Evolutionary conservation across 495 filamentous ascomycete genomes (phyloP).

Genomic region (Aspergillus sclerotioniger): DNA sequence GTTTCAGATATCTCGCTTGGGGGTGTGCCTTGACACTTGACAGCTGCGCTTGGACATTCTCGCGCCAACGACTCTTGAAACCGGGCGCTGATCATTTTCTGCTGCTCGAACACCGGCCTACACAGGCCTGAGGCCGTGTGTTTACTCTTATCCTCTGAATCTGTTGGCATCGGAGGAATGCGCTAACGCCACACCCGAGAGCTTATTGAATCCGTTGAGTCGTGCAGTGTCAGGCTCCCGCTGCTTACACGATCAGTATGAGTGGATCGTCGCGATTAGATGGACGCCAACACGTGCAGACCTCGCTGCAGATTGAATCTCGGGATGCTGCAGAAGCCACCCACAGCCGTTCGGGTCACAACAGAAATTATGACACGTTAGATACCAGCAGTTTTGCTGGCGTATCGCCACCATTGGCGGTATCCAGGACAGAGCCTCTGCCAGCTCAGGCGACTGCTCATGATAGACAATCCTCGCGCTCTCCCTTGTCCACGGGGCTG

Average conservation of each 20-base stretch:
- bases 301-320: slow-evolving; percentile 24
- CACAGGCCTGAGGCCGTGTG: neutral
- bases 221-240: neutral
- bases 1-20: too few relatives aligned
- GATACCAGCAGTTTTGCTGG: neutral
- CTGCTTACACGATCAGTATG: slow-evolving; percentile 9
- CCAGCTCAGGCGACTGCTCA: neutral
- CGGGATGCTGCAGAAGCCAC: slow-evolving; percentile 18
- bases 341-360: neutral
- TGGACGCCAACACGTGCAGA: slow-evolving; percentile 23
- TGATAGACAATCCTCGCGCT: neutral
- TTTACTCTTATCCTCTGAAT: neutral
- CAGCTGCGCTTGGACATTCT: slow-evolving; percentile 14
- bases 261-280: slow-evolving; percentile 18
- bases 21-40: neutral
- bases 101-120: neutral
- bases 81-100: slow-evolving; percentile 14
- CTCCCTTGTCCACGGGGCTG: neutral
- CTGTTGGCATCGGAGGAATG: neutral
- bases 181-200: neutral
- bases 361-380: neutral
- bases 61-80: slow-evolving; percentile 8
- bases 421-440: neutral
- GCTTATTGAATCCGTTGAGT: neutral
- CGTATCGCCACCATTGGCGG: neutral